A percentile compares a stretch with the other conserved stretches of the same genome.
Evolutionary conservation across 345 rosid species (phyloP).

Genomic region (Salix suchowensis): DNA sequence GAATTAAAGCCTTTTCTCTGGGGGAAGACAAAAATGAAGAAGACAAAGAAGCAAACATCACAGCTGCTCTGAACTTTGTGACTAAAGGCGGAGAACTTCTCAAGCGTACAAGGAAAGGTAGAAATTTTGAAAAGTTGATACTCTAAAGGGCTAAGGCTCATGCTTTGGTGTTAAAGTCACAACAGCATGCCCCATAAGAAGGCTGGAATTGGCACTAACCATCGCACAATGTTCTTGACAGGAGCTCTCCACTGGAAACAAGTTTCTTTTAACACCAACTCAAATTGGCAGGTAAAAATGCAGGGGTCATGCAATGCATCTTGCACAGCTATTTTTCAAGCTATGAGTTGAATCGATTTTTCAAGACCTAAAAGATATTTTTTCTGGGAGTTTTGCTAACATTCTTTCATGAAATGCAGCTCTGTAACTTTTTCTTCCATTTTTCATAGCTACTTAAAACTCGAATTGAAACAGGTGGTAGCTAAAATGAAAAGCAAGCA

Average conservation of each 20-base stretch:
- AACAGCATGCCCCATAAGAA: not conserved
- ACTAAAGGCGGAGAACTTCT: slow-evolving; percentile 83
- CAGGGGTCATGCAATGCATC: not conserved
- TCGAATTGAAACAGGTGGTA: slow-evolving; percentile 50
- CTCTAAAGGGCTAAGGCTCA: not conserved
- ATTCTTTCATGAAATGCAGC: not conserved
- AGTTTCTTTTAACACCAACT: slow-evolving; percentile 71
- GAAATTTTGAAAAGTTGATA: not conserved
- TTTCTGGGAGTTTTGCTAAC: not conserved
- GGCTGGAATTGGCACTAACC: slow-evolving; percentile 5
- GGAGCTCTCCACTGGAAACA: slow-evolving; percentile 93
- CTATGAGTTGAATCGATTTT: not conserved
- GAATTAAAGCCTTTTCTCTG: slow-evolving; percentile 33
- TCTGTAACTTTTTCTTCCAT: not conserved
- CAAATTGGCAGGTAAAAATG: slow-evolving; percentile 70
- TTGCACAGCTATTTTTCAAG: not conserved
- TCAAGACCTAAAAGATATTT: not conserved
- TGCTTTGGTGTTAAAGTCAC: not conserved
- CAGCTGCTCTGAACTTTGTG: slow-evolving; percentile 57
- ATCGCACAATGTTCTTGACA: slow-evolving; percentile 25
- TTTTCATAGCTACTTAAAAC: not conserved
- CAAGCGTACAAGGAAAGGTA: slow-evolving; percentile 94
- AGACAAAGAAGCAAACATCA: slow-evolving; percentile 40
- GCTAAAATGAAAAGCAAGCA: slow-evolving; percentile 84
- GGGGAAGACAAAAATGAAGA: slow-evolving; percentile 48